A percentile compares a stretch with the other conserved stretches of the same genome.
These are phyloP conservation scores for Chlamydomonas asymmetrica DNA, from an alignment of 139 green algal genomes.

Conservation along the genomic window DNA sequence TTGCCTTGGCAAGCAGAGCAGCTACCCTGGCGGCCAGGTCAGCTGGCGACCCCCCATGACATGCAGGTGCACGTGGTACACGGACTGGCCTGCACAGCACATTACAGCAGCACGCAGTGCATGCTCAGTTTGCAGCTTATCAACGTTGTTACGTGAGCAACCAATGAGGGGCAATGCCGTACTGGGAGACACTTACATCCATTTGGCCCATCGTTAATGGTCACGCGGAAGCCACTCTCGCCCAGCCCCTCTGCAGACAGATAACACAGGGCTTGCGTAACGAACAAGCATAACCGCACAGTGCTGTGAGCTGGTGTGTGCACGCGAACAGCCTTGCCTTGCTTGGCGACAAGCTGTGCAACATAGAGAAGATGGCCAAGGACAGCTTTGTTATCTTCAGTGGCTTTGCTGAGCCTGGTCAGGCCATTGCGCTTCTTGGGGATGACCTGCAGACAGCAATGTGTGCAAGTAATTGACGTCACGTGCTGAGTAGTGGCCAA, in stretches of 20 bases:
- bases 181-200: conserved; percentile 79
- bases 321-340: too few relatives aligned
- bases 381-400: conserved; percentile 75
- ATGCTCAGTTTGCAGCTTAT: too few relatives aligned
- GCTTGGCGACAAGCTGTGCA: conserved; percentile 77
- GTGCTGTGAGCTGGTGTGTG: too few relatives aligned
- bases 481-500: too few relatives aligned
- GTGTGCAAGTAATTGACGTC: too few relatives aligned
- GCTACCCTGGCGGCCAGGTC: conserved; percentile 60
- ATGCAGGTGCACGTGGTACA: conserved; percentile 92
- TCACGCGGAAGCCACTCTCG: conserved; percentile 82
- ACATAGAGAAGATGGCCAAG: conserved; percentile 89
- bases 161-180: too few relatives aligned
- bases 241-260: conserved; percentile 69
- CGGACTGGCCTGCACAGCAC: conserved; percentile 79
- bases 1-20: too few relatives aligned
- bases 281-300: too few relatives aligned
- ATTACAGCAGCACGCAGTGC: too few relatives aligned
- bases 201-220: conserved; percentile 89
- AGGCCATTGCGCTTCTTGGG: conserved; percentile 80
- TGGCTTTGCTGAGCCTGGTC: conserved; percentile 78
- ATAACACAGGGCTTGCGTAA: too few relatives aligned
- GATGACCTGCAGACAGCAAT: too few relatives aligned
- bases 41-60: conserved; percentile 83
- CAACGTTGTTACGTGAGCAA: too few relatives aligned